Evolutionary conservation across 176 grass and related monocot genomes (phyloP), one percentile per base, ranked within the genome.

Genomic region (Carex myosuroides): DNA sequence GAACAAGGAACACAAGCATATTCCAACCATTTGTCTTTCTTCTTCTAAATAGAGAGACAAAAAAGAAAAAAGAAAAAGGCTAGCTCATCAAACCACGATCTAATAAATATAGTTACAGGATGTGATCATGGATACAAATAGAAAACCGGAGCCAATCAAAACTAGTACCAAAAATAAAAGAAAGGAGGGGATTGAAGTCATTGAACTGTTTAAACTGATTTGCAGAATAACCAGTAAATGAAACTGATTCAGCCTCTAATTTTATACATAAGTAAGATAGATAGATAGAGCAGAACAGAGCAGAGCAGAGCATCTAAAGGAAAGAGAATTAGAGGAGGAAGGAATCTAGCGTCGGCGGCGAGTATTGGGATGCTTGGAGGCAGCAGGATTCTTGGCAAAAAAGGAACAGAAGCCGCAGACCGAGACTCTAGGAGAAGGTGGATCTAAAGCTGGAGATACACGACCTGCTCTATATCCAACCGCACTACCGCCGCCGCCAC

Each of bases 371-470:
- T 61, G 71, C 5, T 84, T 79, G 26, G 86, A 35, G 22, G 57
- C 20, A 54, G 18, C 13, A 5, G 21, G 26, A 69, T 18, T 37
- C 88, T 94, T 97, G 80, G 80, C 80, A 82, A 97, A 97, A 84
- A 97, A 80, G 41, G 57, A 65, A 86, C 94, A 97, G 88, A 90
- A 89, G 60, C 94, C 91, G 75, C 94, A 97, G 8, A 82, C 82
- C 41, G 91, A 87, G 52, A 97, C 86, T 84, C 88, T 90, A 14
- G 94, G 94, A 16, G 94, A 97, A 9, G 94, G 94, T 72, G 94
- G 94, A 79, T 97, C 91, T 35, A 90, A 81, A 52, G 91, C 86
- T 2, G 90, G 88, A 74, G 86, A 75, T 52, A 90, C 91, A 54
- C 72, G 86, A 1, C 83, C 88, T 37, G 94, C 6, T 87, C 82